Conservation (phyloP, 305 asterid genomes). For the Fraxinus floribunda region DNA sequence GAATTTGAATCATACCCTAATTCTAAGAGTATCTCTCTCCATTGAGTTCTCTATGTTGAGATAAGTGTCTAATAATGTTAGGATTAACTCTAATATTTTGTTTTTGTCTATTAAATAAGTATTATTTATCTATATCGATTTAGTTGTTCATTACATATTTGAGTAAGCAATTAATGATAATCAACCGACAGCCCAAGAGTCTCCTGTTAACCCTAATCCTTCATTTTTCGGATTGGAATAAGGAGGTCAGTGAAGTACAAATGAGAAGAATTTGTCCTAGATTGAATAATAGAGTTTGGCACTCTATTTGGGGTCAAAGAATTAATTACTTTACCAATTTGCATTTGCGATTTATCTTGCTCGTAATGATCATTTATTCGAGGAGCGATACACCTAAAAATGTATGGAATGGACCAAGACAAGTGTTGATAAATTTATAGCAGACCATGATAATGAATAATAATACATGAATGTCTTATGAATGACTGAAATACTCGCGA, state of each 20-base stretch:
- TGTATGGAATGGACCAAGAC: background rate
- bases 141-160: background rate
- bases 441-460: background rate
- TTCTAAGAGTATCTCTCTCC: background rate
- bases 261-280: background rate
- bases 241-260: background rate
- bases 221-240: too few species aligned
- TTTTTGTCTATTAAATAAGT: background rate
- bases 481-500: background rate
- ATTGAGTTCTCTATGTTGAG: background rate
- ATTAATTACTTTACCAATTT: background rate
- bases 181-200: background rate
- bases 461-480: background rate
- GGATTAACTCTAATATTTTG: background rate
- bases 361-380: background rate
- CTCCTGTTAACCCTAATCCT: too few species aligned
- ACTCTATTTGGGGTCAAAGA: background rate
- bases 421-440: background rate
- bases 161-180: background rate
- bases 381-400: background rate
- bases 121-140: background rate
- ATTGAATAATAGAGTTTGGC: background rate
- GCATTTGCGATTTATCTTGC: background rate
- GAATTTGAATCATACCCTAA: too few species aligned
- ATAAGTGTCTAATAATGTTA: background rate